Evolutionary conservation across 225 moss, liverwort and hornwort genomes (phyloP).

Genomic region (Pseudoscleropodium purum): DNA sequence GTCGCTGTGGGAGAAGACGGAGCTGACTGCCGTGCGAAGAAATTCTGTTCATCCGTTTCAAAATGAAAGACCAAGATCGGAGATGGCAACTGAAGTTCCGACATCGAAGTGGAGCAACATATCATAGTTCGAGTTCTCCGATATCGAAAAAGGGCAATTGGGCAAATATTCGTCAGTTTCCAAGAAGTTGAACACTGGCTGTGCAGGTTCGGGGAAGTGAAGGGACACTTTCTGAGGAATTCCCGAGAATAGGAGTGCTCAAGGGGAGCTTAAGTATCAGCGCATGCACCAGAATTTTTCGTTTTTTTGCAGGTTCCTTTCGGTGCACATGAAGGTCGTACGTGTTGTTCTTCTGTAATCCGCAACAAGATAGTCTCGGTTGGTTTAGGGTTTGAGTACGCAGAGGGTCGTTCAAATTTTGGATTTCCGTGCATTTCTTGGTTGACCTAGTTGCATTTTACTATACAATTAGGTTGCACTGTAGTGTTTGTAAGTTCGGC

Average conservation of each 20-base stretch:
- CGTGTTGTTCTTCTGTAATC: not conserved
- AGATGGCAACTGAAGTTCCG: not conserved
- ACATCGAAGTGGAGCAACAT: not conserved
- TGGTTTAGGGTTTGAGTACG: not conserved
- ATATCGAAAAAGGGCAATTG: not conserved
- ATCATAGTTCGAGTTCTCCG: not conserved
- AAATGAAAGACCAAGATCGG: not conserved
- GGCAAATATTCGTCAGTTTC: not conserved
- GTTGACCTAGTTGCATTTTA: not conserved
- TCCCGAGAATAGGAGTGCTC: not conserved
- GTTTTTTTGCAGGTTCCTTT: not conserved
- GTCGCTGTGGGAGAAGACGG: not conserved
- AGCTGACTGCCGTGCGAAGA: not conserved
- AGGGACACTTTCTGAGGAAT: not conserved
- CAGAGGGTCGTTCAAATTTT: not conserved
- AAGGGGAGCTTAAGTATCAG: not conserved
- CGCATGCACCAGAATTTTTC: not conserved
- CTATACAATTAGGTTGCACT: not conserved
- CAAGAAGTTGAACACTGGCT: not conserved
- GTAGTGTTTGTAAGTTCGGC: not conserved
- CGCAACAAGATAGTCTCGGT: not conserved
- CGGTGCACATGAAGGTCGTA: not conserved
- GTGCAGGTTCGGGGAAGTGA: not conserved
- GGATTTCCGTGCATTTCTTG: not conserved
- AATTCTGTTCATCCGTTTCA: not conserved